Base-by-base conservation (phyloP, 73 alveolate species). In the Diophrys appendiculata region DNA sequence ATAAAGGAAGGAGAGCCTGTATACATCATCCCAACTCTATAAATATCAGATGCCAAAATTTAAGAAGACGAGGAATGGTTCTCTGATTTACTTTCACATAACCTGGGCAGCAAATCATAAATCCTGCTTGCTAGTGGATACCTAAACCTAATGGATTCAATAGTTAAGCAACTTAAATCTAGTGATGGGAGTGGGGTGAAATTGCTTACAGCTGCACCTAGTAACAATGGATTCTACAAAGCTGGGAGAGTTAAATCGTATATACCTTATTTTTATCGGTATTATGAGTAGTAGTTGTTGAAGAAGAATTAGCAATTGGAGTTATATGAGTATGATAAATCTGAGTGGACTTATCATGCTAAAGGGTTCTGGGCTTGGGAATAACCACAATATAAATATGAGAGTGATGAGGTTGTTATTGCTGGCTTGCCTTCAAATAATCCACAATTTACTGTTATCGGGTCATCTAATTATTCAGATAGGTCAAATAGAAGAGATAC, bases 311-410 rank as follows among this genome's bases (percentile, higher is more conserved):
- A 33, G 1, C 2, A 82, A 24, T 69, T 35, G 23, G 52, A 67
- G 0, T 23, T 90, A 0, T 81, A 27, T 75, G 96, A 90, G 64
- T 90, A 77, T 69, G 72, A 65, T 23, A 73, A 52, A 25, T 83
- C 69, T 23, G 85, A 73, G 29, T 90, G 96, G 94, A 90, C 94
- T 31, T 90, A 56, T 68, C 96, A 90, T 90, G 93, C 91, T 0
- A 90, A 90, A 68, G 96, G 96, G 0, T 73, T 81, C 25, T 90
- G 96, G 91, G 43, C 69, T 68, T 67, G 96, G 81, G 55, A 69
- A 85, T 30, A 68, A 52, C 0, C 82, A 76, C 0, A 72, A 33
- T 34, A 24, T 52, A 14, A 70, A 33, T 33, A 29, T 70, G 31
- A 29, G 68, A 3, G 55, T 70, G 2, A 70, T 70, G 78, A 70